Base-by-base conservation (phyloP, 2,329 filamentous ascomycete genomes). In the Verticillium tricorpus region DNA sequence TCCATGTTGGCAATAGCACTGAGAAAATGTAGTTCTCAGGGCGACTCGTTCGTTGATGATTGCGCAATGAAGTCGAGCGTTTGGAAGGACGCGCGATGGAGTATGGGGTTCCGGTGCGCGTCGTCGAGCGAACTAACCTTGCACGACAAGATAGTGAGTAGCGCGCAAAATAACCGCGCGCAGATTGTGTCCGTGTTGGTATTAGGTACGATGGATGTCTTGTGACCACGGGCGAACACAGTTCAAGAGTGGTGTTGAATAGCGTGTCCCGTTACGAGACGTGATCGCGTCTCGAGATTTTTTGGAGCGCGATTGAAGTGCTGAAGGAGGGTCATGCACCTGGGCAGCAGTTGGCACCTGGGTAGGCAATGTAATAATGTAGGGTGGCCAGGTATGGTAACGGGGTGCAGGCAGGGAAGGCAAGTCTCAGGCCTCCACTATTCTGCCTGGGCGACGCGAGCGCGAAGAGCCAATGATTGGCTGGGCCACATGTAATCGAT, bases 1-100 rank as follows among this genome's bases (percentile, higher is more conserved):
- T 88, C 86, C 86, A 89, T 89, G 60, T 72, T 77, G 71, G 69
- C 66, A 64, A 52, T 2, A 19, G 68, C 63, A 64, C 63, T 60
- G 58, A 19, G 17, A 11, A 14, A 22, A 52, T 25, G 19, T 12
- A 25, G 11, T 25, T 19, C 45, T 52, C 11, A 12, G 22, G 39
- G 19, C 6, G 45, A 25, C 19, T 22, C 9, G 5, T n/a, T 25
- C 5, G 45, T 52, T 9, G 19, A 22, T 52, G 45, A 25, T 40
- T 52, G 45, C 45, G 45, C 45, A 22, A 52, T 11, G 11, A 52
- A 5, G 11, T 11, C 8, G 9, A 25, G n/a, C n/a, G 17, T 19
- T n/a, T 8, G 19, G n/a, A 52, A 12, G 45, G 19, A 52, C 19
- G 45, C 45, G 45, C 19, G 19, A 12, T 25, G 45, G 19, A 52